Base-by-base conservation (phyloP, 768 basidiomycete genomes). In the Mrakia frigida region DNA sequence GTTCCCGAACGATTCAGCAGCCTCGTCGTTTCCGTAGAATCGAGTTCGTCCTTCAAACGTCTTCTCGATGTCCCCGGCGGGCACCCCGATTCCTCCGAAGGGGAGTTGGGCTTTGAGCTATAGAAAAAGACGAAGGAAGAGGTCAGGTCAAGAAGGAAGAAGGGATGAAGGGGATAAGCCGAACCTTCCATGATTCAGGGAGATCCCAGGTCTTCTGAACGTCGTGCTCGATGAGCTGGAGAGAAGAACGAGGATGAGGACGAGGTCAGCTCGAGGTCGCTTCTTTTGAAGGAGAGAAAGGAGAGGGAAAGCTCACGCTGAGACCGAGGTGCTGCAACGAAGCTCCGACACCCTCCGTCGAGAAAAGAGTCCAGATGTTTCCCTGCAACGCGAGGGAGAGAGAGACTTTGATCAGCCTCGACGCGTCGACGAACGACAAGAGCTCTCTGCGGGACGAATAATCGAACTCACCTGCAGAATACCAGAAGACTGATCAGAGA, bases 381-480 rank as follows among this genome's bases (percentile, higher is more conserved):
- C 46, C 46, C 46, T 50, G 18, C 6, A 18, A 50, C 16, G 2
- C 11, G 46, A 21, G 46, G 6, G 18, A 50, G n/a, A 50, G 18
- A 5, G 46, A 21, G 18, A 50, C 9, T 14, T 5, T 5, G 39
- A 41, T 50, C 46, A 50, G 46, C 18, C 46, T 50, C 46, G 46
- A 50, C 18, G 46, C 46, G 25, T 9, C 56, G 56, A n/a, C n/a
- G 61, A 16, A 63, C 25, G 52, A 25, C n/a, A n/a, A n/a, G n/a
- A n/a, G n/a, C n/a, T n/a, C n/a, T n/a, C n/a, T n/a, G n/a, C n/a
- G n/a, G n/a, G n/a, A n/a, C 7, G 33, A 60, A 23, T 82, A 83
- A 68, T 83, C 84, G 73, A 84, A 77, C 82, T 84, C 84, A 84
- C 80, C 46, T 83, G 82, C 33, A 82, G 77, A 74, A 84, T 82